phyloP scores from a whole-genome alignment of 2,329 filamentous ascomycete species.

The Pseudocercospora cruenta region DNA sequence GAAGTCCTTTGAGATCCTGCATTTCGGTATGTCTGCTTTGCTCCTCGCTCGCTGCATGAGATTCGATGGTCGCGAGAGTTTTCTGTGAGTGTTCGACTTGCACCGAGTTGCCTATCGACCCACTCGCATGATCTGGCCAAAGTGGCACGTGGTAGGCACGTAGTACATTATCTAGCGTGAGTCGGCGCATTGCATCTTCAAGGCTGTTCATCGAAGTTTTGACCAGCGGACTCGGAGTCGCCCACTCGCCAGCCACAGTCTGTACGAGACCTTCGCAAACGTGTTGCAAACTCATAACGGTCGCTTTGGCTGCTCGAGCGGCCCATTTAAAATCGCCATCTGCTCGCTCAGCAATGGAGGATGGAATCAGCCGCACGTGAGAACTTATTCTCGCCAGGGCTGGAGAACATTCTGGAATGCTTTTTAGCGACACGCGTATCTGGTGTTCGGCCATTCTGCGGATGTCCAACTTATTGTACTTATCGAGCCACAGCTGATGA shows the following conservation, averaged over 20 bases:
- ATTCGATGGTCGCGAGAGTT: not conserved
- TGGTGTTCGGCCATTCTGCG: not conserved
- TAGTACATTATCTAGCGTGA: not conserved
- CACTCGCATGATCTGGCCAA: not conserved
- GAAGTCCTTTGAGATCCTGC: not conserved
- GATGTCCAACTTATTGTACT: not conserved
- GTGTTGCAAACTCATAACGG: not conserved
- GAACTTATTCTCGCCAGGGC: not conserved
- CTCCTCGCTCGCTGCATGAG: not conserved
- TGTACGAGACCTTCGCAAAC: not conserved
- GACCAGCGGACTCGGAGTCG: no score
- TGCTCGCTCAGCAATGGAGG: not conserved
- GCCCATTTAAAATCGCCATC: not conserved
- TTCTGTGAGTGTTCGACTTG: not conserved
- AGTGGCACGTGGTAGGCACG: not conserved
- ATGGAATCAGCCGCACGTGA: not conserved
- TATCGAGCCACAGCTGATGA: not conserved
- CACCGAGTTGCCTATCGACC: not conserved
- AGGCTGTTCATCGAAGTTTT: not conserved
- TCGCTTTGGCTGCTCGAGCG: not conserved
- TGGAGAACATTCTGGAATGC: not conserved
- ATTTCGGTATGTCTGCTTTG: not conserved
- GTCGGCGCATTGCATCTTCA: not conserved
- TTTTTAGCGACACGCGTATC: not conserved
- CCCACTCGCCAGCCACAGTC: no score